Evolutionary conservation across 176 grass and related monocot species (phyloP), one percentile per base, ranked within the genome.

Genomic region (Canna indica): DNA sequence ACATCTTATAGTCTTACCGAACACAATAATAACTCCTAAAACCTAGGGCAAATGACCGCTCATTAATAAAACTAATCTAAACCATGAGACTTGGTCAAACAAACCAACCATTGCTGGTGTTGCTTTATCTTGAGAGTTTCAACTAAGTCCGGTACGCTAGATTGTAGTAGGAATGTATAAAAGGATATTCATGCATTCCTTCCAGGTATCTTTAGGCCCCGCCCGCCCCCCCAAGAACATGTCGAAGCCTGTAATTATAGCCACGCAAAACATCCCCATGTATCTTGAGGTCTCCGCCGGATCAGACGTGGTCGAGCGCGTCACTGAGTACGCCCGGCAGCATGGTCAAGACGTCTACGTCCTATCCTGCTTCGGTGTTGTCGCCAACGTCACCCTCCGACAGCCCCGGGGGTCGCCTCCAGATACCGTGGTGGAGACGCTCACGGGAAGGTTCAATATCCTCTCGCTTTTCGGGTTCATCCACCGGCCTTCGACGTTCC

Each of bases 401-500:
- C 62, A 65, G 62, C 62, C 62, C 12, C 32, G 62, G 33, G 32
- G 32, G 3, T 18, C 32, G 12, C 62, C 33, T 13, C 62, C 33
- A 0, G 62, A 17, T 15, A 36, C 32, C 62, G 17, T 38, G 62
- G 62, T 65, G 31, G 33, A 2, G 31, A 65, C 62, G 15, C 62
- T 65, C 1, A 65, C 17, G 31, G 62, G 62, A 29, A 33, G 62
- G 62, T 65, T 65, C 62, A 32, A 65, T 31, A 65, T 65, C 62
- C 62, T 65, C 33, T 65, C 62, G 32, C 62, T 65, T 14, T 36
- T 32, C 0, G 62, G 62, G 62, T 36, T 32, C 17, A 20, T 65
- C 32, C 33, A 36, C 32, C 62, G 32, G 31, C 62, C 62, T 12
- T 32, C 62, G 62, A 20, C 62, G 4, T 32, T 32, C 16, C 62